Percentiles rank a stretch among this genome's conserved stretches.
Conservation (phyloP, 352 stramenopile species). For the Pythium brassicae region DNA sequence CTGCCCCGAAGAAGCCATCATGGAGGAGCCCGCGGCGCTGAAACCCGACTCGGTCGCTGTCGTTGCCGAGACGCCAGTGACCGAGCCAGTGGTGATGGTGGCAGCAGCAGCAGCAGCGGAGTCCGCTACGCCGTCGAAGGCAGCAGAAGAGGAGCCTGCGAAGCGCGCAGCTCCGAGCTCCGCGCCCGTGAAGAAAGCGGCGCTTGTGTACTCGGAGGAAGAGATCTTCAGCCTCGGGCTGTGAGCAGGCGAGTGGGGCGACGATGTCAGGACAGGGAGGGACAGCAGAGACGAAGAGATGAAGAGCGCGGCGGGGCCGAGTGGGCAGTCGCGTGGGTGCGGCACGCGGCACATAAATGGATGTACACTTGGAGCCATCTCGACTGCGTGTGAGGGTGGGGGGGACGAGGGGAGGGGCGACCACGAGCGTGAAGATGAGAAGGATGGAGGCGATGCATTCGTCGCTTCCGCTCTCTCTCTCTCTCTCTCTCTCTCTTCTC, state of each 20-base stretch:
- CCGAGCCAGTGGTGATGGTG: not conserved
- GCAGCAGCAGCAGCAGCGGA: not conserved
- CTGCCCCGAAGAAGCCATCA: slow-evolving; percentile 33
- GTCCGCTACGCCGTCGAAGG: not conserved
- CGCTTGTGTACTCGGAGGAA: slow-evolving; percentile 31
- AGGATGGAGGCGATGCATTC: not conserved
- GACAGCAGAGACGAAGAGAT: not conserved
- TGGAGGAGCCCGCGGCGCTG: slow-evolving; percentile 21
- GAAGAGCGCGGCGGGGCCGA: not conserved
- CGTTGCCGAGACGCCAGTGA: not conserved
- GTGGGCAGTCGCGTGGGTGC: too few relatives aligned
- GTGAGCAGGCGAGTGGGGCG: slow-evolving; percentile 24
- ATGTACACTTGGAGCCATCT: slow-evolving; percentile 3
- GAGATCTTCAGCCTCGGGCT: slow-evolving; percentile 82
- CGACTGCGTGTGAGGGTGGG: too few relatives aligned
- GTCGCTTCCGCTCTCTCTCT: not conserved
- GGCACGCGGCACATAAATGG: not conserved
- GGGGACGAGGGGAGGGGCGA: too few relatives aligned
- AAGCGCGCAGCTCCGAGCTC: slow-evolving; percentile 13
- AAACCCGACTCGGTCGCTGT: slow-evolving; percentile 11
- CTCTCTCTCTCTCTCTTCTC: not conserved
- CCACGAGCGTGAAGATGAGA: too few relatives aligned
- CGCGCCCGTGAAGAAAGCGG: not conserved
- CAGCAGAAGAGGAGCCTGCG: slow-evolving; percentile 6
- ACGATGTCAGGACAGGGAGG: not conserved